Conservation (phyloP, 1,284 basidiomycete genomes). For the Cutaneotrichosporon cavernicola region DNA sequence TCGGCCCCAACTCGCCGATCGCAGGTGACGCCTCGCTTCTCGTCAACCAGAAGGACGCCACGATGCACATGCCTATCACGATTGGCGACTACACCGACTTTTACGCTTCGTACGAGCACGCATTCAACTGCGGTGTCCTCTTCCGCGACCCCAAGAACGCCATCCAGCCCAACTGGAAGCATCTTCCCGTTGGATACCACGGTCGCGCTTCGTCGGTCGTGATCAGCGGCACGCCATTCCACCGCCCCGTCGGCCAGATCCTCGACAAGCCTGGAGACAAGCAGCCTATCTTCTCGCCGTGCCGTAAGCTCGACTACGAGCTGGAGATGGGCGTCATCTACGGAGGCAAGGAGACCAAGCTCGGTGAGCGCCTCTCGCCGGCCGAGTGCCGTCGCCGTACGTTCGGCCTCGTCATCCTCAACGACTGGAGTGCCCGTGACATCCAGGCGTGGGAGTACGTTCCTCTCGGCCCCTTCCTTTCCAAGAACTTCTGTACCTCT, state of each 20-base stretch:
- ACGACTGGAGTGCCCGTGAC: constrained; percentile 37
- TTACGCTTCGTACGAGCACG: constrained; percentile 30
- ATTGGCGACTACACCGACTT: constrained; percentile 31
- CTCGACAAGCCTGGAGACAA: constrained; percentile 28
- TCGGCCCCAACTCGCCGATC: constrained; percentile 18
- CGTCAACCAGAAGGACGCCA: constrained; percentile 12
- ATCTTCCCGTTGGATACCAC: constrained; percentile 34
- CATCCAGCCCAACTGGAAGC: constrained; percentile 32
- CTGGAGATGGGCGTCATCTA: constrained; percentile 32
- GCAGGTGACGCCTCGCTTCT: constrained; percentile 15
- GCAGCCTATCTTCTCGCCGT: constrained; percentile 27
- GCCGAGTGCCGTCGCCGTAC: constrained; percentile 27
- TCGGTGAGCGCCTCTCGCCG: constrained; percentile 26
- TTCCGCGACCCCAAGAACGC: constrained; percentile 29
- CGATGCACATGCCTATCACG: constrained; percentile 24
- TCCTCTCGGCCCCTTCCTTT: constrained; percentile 30
- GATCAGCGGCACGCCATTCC: constrained; percentile 29
- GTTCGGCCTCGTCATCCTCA: constrained; percentile 32
- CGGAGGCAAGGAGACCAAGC: constrained; percentile 26
- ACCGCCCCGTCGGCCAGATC: constrained; percentile 31
- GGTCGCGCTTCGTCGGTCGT: constrained; percentile 30
- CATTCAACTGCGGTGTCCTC: constrained; percentile 29
- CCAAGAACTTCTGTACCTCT: constrained; percentile 38
- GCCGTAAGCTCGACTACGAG: constrained; percentile 33
- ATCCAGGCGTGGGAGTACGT: constrained; percentile 32